Evolutionary conservation across 2,329 filamentous ascomycete genomes (phyloP).

Genomic region (Gnomoniopsis smithogilvyi): DNA sequence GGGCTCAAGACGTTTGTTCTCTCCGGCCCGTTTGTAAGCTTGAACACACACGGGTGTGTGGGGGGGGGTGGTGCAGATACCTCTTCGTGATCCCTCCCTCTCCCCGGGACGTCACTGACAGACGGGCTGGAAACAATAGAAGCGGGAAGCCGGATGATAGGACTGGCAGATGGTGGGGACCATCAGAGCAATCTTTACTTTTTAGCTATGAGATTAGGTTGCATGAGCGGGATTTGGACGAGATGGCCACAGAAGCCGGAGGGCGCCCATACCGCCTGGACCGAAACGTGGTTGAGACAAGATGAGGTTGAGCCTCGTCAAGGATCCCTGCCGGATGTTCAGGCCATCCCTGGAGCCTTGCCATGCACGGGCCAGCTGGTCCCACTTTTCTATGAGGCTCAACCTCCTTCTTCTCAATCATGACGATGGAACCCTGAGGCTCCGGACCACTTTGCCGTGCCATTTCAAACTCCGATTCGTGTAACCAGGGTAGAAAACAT

Average conservation of each 20-base stretch:
- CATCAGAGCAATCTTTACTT: conserved; percentile 11
- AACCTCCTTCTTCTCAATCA: neutral
- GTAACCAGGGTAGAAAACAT: neutral
- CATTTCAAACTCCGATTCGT: neutral
- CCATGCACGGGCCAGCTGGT: neutral
- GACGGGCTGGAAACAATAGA: neutral
- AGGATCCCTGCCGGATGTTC: conserved; percentile 5
- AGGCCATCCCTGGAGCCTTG: neutral
- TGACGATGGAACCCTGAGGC: neutral
- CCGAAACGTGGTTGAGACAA: conserved; percentile 25
- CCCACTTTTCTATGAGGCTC: neutral
- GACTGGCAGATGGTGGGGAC: neutral
- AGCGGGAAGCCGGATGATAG: neutral
- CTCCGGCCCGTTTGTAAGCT: too few relatives aligned
- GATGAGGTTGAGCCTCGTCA: conserved; percentile 13
- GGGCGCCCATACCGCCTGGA: conserved; percentile 15
- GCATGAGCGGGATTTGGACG: neutral
- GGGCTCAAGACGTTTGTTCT: too few relatives aligned
- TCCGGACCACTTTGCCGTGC: neutral
- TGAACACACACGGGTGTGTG: too few relatives aligned
- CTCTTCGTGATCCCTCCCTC: too few relatives aligned
- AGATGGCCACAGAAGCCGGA: neutral
- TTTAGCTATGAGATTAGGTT: conserved; percentile 13
- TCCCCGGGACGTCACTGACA: too few relatives aligned
- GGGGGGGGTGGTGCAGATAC: too few relatives aligned